Base-by-base conservation (phyloP, 495 filamentous ascomycete species). In the Neurospora sp. region DNA sequence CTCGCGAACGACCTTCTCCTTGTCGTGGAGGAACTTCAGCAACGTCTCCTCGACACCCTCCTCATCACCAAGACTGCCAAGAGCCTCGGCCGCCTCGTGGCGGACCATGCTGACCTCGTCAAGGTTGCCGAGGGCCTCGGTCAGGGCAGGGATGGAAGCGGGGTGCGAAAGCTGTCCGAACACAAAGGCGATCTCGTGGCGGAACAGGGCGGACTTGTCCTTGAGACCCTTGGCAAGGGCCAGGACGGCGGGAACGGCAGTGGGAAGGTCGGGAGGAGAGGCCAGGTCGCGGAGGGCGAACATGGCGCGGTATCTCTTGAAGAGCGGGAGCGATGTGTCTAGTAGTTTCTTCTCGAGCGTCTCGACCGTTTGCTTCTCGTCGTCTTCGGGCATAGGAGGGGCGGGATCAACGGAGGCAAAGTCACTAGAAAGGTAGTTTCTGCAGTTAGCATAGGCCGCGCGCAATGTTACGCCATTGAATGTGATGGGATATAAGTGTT, bases 101-200 rank as follows among this genome's bases (percentile, higher is more conserved):
- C 96, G 89, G 73, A 99, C 96, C 96, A 99, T 99, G 75, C 94
- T 92, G 37, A 86, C 89, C 81, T 99, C 96, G 41, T 91, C 83
- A 61, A 88, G 83, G 79, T 98, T 86, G 76, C 93, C 91, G 68
- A 98, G 85, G 1, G 91, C 89, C 48, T 88, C 88, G 37, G 92
- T 90, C 20, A 99, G 88, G 72, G 92, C 93, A 10, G 96, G 94
- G 77, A 99, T 96, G 0, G 92, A 96, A n/a, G 94, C 94, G 1
- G 96, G 96, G 79, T 98, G 95, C 70, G 91, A 92, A 37, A 99
- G 86, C 78, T 99, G 96, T 31, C 96, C 96, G 76, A 98, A 99
- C 12, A 99, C 95, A 78, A 99, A 99, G 12, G 96, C 96, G 76
- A 98, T 92, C 79, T 99, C 96, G 82, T 99, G 96, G 73, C 96